Conservation (phyloP, 441 rosid species). For the California macrophylla region DNA sequence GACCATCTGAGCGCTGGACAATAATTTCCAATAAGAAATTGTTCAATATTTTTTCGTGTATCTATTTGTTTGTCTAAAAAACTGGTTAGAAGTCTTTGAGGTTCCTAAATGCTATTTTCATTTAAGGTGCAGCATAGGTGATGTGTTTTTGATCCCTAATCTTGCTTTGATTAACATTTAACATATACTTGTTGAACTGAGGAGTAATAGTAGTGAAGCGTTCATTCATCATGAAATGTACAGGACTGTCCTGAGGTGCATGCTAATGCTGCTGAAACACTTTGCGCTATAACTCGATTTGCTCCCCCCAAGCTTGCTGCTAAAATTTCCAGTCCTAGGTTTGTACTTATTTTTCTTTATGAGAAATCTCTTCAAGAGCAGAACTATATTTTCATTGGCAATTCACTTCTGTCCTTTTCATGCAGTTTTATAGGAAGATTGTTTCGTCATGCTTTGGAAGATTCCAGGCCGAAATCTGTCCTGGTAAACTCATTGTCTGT, state of each 20-base stretch:
- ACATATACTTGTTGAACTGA: not conserved
- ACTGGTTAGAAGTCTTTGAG: not conserved
- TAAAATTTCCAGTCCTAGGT: conserved; percentile 77
- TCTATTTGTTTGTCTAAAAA: not conserved
- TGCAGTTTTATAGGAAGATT: conserved; percentile 69
- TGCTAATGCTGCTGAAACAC: conserved; percentile 83
- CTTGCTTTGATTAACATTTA: not conserved
- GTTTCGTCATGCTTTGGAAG: conserved; percentile 75
- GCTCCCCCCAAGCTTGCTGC: conserved; percentile 79
- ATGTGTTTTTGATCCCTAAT: not conserved
- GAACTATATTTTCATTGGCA: not conserved
- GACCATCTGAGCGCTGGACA: not conserved
- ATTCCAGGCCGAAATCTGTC: conserved; percentile 77
- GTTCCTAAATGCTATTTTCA: not conserved
- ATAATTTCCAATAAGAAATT: not conserved
- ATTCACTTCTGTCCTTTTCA: conserved; percentile 8
- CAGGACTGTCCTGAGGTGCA: conserved; percentile 92
- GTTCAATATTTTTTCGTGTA: not conserved
- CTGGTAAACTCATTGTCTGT: conserved; percentile 78
- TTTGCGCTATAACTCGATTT: conserved; percentile 72
- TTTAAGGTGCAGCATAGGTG: not conserved
- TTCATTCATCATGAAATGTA: conserved; percentile 8
- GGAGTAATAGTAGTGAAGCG: not conserved
- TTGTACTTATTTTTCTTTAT: conserved; percentile 14
- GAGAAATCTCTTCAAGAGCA: not conserved